A percentile compares a stretch with the other conserved stretches of the same genome.
Evolutionary conservation across 2,329 filamentous ascomycete species (phyloP).

Genomic region (Bipolaris oryzae): DNA sequence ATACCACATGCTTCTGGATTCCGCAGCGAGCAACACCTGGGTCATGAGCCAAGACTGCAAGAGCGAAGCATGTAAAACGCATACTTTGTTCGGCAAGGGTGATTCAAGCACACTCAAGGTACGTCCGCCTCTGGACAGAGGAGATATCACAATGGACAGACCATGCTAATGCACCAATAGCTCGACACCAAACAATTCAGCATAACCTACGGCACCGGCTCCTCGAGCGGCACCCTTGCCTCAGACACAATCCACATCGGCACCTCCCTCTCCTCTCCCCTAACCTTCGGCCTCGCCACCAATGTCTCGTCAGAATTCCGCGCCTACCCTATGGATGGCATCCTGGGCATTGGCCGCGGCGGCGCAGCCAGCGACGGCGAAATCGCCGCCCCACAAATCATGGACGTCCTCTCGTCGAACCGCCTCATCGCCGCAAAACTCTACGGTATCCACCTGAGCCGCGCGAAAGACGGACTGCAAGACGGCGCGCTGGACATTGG

Average conservation of each 20-base stretch:
- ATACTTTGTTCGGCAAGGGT: constrained; percentile 70
- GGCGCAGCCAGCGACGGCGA: constrained; percentile 54
- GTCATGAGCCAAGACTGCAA: constrained; percentile 76
- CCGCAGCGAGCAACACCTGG: constrained; percentile 73
- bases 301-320: constrained; percentile 75
- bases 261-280: constrained; percentile 65
- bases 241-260: constrained; percentile 72
- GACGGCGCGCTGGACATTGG: constrained; percentile 82
- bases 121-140: not conserved
- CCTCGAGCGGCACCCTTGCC: constrained; percentile 69
- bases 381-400: constrained; percentile 65
- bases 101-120: constrained; percentile 68
- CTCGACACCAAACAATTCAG: constrained; percentile 62
- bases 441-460: constrained; percentile 73
- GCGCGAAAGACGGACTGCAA: constrained; percentile 67
- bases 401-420: constrained; percentile 65
- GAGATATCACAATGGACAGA: too few species aligned
- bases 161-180: too few species aligned
- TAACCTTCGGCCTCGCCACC: constrained; percentile 75
- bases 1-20: constrained; percentile 62
- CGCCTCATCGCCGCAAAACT: constrained; percentile 67
- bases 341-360: constrained; percentile 76
- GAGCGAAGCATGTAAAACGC: constrained; percentile 68
- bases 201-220: constrained; percentile 78
- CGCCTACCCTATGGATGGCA: constrained; percentile 84